A percentile compares a stretch with the other conserved stretches of the same genome.
Conservation (phyloP, 2,329 filamentous ascomycete genomes). For the Pyricularia sp. region DNA sequence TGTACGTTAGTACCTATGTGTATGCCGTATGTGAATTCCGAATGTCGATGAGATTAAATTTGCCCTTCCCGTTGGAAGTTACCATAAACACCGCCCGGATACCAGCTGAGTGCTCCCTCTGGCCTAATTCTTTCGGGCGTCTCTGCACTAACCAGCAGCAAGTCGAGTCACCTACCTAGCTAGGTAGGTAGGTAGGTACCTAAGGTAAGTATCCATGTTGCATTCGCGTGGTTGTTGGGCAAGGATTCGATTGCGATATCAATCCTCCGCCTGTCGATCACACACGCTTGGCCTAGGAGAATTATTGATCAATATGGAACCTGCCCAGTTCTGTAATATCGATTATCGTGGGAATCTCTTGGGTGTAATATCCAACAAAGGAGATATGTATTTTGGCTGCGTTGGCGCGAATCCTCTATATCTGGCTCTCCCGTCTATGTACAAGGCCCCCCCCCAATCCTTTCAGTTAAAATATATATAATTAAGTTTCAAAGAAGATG, state of each 20-base stretch:
- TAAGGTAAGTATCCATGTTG: not conserved
- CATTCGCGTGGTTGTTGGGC: not conserved
- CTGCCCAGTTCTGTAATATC: too few relatives aligned
- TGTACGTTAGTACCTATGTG: too few relatives aligned
- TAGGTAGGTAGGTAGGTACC: not conserved
- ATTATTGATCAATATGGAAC: not conserved
- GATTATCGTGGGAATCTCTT: not conserved
- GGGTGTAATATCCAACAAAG: not conserved
- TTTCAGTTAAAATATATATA: not conserved
- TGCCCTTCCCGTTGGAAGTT: too few relatives aligned
- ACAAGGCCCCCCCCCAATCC: not conserved
- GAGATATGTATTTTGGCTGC: not conserved
- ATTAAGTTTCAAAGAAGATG: slow-evolving; percentile 4
- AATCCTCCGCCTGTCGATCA: not conserved
- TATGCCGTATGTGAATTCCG: too few relatives aligned
- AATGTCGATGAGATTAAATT: too few relatives aligned
- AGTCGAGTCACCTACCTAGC: not conserved
- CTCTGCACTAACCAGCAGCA: too few relatives aligned
- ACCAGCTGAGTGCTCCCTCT: too few relatives aligned
- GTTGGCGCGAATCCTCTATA: not conserved
- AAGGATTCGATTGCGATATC: not conserved
- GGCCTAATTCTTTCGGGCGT: too few relatives aligned
- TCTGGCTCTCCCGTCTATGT: not conserved
- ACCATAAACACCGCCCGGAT: too few relatives aligned
- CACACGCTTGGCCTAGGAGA: not conserved